A percentile compares a stretch with the other conserved stretches of the same genome.
These are phyloP conservation scores for Diutina scorzettiae DNA, from an alignment of 1,139 yeast species.

Conservation along the genomic window DNA sequence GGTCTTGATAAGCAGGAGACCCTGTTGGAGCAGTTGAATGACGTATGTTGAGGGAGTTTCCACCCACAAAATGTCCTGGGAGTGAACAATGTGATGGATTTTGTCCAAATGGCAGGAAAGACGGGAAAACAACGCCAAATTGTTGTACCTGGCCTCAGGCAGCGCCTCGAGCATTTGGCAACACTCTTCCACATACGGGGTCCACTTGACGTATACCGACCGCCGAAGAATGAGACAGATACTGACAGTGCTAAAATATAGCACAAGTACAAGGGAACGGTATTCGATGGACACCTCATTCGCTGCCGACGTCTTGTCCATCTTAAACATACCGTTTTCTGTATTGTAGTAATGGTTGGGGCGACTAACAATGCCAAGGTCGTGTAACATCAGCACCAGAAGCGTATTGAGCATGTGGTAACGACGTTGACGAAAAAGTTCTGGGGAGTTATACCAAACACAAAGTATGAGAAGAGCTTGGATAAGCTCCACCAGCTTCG, in stretches of 20 bases:
- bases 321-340: conserved; percentile 9
- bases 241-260: conserved; percentile 40
- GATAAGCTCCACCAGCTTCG: conserved; percentile 57
- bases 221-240: conserved; percentile 43
- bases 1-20: conserved; percentile 24
- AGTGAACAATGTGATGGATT: conserved; percentile 41
- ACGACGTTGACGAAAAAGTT: conserved; percentile 66
- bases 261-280: conserved; percentile 31
- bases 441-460: conserved; percentile 79
- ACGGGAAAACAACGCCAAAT: conserved; percentile 49
- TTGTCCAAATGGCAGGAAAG: conserved; percentile 51
- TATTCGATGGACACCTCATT: conserved; percentile 17
- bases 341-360: conserved; percentile 26
- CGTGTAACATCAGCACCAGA: conserved; percentile 62
- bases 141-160: conserved; percentile 16
- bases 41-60: conserved; percentile 13
- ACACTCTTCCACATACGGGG: conserved; percentile 52
- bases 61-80: conserved; percentile 17
- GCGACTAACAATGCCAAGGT: conserved; percentile 57
- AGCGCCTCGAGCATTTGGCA: conserved; percentile 35
- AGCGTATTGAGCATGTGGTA: conserved; percentile 58
- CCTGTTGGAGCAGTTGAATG: conserved; percentile 29
- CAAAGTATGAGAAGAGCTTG: conserved; percentile 50
- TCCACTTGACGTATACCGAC: conserved; percentile 42
- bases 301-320: conserved; percentile 15